These are phyloP conservation scores for Acanthamoeba quina DNA, from an alignment of 208 protist genomes.

Conservation along the genomic window DNA sequence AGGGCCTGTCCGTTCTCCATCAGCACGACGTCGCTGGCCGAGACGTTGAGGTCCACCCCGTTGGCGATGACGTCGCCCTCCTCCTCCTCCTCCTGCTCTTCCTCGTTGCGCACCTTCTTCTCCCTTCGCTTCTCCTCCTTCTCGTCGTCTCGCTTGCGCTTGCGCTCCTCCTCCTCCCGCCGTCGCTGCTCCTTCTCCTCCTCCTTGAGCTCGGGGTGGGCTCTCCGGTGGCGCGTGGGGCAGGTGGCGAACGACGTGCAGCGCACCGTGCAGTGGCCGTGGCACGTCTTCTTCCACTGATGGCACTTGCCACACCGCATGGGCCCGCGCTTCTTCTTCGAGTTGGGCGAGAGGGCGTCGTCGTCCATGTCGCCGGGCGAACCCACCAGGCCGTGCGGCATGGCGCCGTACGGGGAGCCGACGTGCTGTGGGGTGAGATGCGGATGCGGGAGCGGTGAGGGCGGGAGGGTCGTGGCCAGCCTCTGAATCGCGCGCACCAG, in stretches of 20 bases:
- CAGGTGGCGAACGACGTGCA: not conserved
- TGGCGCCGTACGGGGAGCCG: no score
- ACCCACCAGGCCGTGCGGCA: no score
- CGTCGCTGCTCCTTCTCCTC: constrained; percentile 1
- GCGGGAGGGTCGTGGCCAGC: not conserved
- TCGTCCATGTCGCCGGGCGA: no score
- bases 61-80: not conserved
- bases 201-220: not conserved
- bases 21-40: no score
- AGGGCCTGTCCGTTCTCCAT: no score
- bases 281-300: not conserved
- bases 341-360: no score
- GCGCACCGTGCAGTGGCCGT: not conserved
- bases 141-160: constrained; percentile 10
- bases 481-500: not conserved
- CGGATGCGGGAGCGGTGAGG: not conserved
- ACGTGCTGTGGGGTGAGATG: not conserved
- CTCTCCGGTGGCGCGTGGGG: not conserved
- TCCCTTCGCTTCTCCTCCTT: constrained; percentile 36
- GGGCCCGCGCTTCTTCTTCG: not conserved
- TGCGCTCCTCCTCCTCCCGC: not conserved
- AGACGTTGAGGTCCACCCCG: no score
- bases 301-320: not conserved
- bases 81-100: constrained; percentile 15
- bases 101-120: constrained; percentile 15